Evolutionary conservation across 1,284 basidiomycete species (phyloP).

Genomic region (Cutaneotrichosporon cutaneum): DNA sequence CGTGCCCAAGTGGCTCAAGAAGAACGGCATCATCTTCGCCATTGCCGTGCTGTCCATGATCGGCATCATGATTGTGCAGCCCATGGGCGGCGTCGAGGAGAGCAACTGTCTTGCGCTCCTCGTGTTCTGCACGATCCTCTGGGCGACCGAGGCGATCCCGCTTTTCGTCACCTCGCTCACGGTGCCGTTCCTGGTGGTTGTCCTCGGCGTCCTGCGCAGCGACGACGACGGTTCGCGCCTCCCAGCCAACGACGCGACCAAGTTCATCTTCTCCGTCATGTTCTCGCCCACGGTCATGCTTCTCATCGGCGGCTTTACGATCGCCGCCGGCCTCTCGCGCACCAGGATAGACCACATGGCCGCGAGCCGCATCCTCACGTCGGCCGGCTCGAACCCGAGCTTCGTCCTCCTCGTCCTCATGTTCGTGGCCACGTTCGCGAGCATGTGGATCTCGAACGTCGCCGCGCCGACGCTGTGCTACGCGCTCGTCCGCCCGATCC

Average conservation of each 20-base stretch:
- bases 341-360: constrained; percentile 94
- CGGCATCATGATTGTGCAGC: constrained; percentile 62
- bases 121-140: constrained; percentile 86
- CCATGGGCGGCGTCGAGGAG: constrained; percentile 70
- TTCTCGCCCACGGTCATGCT: constrained; percentile 78
- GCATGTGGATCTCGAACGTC: constrained; percentile 99
- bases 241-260: constrained; percentile 71
- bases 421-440: constrained; percentile 94
- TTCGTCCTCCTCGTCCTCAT: constrained; percentile 91
- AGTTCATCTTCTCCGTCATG: constrained; percentile 67
- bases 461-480: constrained; percentile 97
- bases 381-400: constrained; percentile 84
- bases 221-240: constrained; percentile 61
- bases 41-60: constrained; percentile 63
- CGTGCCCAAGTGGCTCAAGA: constrained; percentile 59
- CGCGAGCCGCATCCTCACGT: constrained; percentile 84
- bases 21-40: constrained; percentile 62
- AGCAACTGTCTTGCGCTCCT: constrained; percentile 90
- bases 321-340: constrained; percentile 93
- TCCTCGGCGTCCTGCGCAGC: constrained; percentile 74
- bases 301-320: constrained; percentile 95
- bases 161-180: constrained; percentile 92
- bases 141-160: constrained; percentile 97
- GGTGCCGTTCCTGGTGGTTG: constrained; percentile 87
- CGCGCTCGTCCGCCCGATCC: constrained; percentile 95